Percentiles rank a stretch among this genome's conserved stretches.
Evolutionary conservation across 2,329 filamentous ascomycete species (phyloP).

Genomic region (Madurella mycetomatis): DNA sequence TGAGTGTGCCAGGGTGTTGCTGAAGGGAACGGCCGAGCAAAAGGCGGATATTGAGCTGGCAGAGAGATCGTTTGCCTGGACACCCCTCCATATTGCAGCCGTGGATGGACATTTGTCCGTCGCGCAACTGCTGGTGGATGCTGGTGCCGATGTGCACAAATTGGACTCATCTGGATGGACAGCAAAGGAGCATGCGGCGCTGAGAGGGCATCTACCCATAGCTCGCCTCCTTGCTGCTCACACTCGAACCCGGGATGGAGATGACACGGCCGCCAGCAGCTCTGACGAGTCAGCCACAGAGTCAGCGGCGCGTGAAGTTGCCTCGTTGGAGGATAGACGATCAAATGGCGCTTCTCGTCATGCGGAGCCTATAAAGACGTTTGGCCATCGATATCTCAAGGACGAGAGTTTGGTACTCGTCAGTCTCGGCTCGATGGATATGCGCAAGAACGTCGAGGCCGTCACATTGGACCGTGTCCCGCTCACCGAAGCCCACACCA

Average conservation of each 20-base stretch:
- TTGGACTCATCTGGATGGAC: conserved; percentile 90
- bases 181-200: conserved; percentile 83
- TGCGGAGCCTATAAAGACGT: conserved; percentile 83
- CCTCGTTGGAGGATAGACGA: conserved; percentile 58
- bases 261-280: conserved; percentile 30
- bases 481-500: conserved; percentile 80
- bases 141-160: conserved; percentile 70
- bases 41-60: conserved; percentile 70
- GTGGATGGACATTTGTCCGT: conserved; percentile 80
- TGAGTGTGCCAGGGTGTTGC: conserved; percentile 71
- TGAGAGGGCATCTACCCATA: conserved; percentile 83
- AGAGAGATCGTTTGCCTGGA: conserved; percentile 89
- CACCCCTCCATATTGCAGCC: conserved; percentile 86
- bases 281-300: conserved; percentile 29
- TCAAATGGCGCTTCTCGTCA: conserved; percentile 50
- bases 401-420: conserved; percentile 87
- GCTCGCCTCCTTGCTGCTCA: conserved; percentile 63
- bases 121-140: conserved; percentile 70
- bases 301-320: conserved; percentile 45
- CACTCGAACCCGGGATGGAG: conserved; percentile 34
- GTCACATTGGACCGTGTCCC: conserved; percentile 87
- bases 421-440: conserved; percentile 91
- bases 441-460: conserved; percentile 72
- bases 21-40: conserved; percentile 65
- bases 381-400: conserved; percentile 90